Conservation (phyloP, 2,329 filamentous ascomycete species). For the Aspergillus sp. region DNA sequence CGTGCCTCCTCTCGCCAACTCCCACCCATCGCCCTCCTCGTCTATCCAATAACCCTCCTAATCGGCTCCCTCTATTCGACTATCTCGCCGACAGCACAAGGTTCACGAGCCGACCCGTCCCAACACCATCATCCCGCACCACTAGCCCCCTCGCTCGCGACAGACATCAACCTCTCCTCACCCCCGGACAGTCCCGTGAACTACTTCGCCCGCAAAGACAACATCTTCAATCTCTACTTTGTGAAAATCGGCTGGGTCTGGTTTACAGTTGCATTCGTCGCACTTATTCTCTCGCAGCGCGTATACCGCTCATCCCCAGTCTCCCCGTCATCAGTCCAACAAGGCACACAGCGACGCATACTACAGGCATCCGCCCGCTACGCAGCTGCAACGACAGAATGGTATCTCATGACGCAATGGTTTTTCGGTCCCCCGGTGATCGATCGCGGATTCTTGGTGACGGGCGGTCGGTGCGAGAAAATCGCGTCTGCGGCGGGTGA, state of each 20-base stretch:
- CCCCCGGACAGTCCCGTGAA: conserved; percentile 26
- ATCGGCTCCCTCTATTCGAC: conserved; percentile 74
- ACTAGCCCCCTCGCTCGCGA: conserved; percentile 28
- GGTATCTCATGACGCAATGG: conserved; percentile 91
- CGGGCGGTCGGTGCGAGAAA: conserved; percentile 72
- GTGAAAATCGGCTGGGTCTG: conserved; percentile 95
- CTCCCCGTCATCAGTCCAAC: conserved; percentile 23
- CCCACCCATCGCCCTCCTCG: conserved; percentile 44
- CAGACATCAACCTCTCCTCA: conserved; percentile 19
- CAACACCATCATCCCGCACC: conserved; percentile 25
- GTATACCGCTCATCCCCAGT: conserved; percentile 26
- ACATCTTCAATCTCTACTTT: conserved; percentile 85
- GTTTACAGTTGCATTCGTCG: conserved; percentile 66
- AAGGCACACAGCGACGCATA: no score
- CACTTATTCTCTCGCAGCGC: conserved; percentile 63
- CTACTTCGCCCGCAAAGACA: conserved; percentile 92
- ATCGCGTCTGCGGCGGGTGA: conserved; percentile 36
- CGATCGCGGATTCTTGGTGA: conserved; percentile 80
- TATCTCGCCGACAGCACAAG: conserved; percentile 63
- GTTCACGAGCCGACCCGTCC: conserved; percentile 10
- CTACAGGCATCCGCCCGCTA: conserved; percentile 59
- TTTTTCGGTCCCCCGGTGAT: conserved; percentile 87
- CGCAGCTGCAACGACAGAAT: conserved; percentile 62
- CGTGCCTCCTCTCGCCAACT: neutral
- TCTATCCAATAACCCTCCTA: conserved; percentile 71